Evolutionary conservation across 306 rosid genomes (phyloP).

Genomic region (Phaseolus lunatus): DNA sequence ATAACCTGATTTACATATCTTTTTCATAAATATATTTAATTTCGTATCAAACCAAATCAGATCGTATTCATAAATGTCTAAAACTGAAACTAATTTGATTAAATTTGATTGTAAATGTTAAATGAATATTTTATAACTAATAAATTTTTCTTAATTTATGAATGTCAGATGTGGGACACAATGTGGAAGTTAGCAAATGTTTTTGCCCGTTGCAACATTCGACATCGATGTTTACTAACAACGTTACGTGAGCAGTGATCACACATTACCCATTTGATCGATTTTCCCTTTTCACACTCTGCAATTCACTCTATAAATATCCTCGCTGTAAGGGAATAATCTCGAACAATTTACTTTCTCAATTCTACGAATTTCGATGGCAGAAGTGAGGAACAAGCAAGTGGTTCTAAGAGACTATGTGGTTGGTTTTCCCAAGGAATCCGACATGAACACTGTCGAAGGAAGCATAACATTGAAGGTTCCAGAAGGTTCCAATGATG

Average conservation of each 20-base stretch:
- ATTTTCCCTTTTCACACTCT: not conserved
- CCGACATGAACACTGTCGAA: constrained; percentile 42
- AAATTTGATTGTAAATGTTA: no score
- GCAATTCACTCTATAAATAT: not conserved
- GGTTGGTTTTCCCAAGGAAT: constrained; percentile 47
- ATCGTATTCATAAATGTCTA: no score
- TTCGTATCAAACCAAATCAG: no score
- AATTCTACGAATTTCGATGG: not conserved
- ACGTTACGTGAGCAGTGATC: not conserved
- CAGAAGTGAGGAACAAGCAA: constrained; percentile 55
- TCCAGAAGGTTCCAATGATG: constrained; percentile 47
- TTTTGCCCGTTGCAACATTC: not conserved
- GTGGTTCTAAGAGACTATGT: constrained; percentile 49
- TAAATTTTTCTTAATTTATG: no score
- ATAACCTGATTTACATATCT: no score
- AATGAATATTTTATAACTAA: no score
- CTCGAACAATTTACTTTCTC: not conserved
- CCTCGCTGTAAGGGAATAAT: not conserved
- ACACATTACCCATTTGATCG: not conserved
- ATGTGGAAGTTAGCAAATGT: not conserved
- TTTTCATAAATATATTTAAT: no score
- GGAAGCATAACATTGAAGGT: constrained; percentile 38
- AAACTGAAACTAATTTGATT: no score
- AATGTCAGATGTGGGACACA: no score
- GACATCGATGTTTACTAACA: no score